Evolutionary conservation across 495 filamentous ascomycete genomes (phyloP), one percentile per base, ranked within the genome.

Genomic region (Penicillium coffeae): DNA sequence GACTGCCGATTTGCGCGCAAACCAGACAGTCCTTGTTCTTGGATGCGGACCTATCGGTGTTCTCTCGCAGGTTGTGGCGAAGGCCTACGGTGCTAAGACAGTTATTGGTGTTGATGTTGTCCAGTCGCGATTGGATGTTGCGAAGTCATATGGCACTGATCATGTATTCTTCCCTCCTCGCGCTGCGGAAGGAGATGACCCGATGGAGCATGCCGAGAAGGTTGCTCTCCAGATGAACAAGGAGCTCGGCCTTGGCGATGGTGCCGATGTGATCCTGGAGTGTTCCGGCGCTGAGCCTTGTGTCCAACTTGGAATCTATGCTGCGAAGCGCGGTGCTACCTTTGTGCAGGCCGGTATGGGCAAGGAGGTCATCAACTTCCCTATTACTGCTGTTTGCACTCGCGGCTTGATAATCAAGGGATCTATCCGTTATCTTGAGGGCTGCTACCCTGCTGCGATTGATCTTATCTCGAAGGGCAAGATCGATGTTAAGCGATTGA

Each of bases 341-440:
- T 83, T 76, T 50, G 79, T 84, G 2, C 80, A 85, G 57, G 78
- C 74, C 36, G 81, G 80, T n/a, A 77, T 83, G 74, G 80, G 78
- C 0, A 72, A 72, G 38, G 73, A 71, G 51, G 76, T 80, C 55
- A 74, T 80, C 38, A 60, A 54, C 2, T 79, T 82, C 56, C 78
- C 80, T 1, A 82, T 83, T 49, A 78, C 74, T 59, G 73, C 69
- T 2, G 70, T 72, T 15, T 78, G 72, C 56, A 73, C 73, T 13
- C 74, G 76, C 52, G 80, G 75, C 48, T 51, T 81, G 53, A 78
- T 60, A 6, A 36, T 81, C 40, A 75, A 73, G 52, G 77, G 77
- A 5, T 73, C 71, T 40, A 77, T 80, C 56, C 68, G 78, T 19
- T 81, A 81, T 49, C 71, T 70, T 22, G 71, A 72, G 25, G 78